These are phyloP conservation scores for Phytophthora melonis DNA, from an alignment of 352 stramenopile genomes.

Conservation along the genomic window DNA sequence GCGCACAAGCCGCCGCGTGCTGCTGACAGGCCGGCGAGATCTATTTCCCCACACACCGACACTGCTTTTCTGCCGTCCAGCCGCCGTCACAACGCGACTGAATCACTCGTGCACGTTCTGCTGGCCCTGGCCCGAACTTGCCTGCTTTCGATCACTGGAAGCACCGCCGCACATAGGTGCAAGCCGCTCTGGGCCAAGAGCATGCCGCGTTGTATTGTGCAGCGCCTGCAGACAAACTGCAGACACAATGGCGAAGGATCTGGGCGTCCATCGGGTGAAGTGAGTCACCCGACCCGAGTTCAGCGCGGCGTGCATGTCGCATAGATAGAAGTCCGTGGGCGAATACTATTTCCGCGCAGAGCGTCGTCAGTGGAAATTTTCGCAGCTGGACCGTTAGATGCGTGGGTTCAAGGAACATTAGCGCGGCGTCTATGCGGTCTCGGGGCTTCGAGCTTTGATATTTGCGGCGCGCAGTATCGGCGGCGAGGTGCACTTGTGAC, in stretches of 20 bases:
- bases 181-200: no score
- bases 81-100: background rate
- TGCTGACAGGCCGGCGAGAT: no score
- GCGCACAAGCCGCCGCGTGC: no score
- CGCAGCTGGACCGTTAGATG: constrained; percentile 2
- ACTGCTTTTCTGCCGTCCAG: background rate
- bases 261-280: no score
- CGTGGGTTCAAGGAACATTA: background rate
- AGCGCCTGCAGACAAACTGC: no score
- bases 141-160: background rate
- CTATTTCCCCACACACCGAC: no score
- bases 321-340: background rate
- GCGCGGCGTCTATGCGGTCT: background rate
- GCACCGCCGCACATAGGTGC: no score
- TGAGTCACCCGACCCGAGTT: no score
- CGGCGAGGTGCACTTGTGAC: background rate
- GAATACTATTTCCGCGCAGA: background rate
- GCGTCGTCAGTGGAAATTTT: constrained; percentile 1
- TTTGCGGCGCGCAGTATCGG: background rate
- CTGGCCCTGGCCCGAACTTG: background rate
- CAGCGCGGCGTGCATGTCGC: background rate
- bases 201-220: no score
- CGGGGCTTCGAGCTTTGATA: no score
- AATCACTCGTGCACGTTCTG: background rate
- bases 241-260: no score